Percentiles rank a stretch among this genome's conserved stretches.
phyloP scores from a whole-genome alignment of 1,139 yeast genomes.

The Pichia sp. region DNA sequence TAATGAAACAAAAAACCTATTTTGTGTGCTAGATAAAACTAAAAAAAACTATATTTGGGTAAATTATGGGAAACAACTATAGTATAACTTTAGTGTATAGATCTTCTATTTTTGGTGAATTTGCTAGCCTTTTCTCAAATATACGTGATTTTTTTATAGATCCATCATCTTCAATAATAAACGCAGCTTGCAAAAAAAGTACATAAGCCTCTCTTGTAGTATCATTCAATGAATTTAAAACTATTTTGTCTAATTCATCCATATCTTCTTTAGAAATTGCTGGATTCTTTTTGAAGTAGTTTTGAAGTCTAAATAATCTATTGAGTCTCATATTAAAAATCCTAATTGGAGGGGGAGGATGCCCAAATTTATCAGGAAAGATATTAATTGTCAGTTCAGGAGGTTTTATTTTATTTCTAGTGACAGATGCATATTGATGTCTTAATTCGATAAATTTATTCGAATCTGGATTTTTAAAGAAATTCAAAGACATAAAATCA shows the following conservation, averaged over 20 bases:
- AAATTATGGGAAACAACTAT: not conserved
- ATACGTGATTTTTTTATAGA: slow-evolving; percentile 4
- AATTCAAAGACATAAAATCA: not conserved
- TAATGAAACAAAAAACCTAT: not conserved
- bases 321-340: slow-evolving; percentile 15
- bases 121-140: slow-evolving; percentile 2
- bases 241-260: slow-evolving; percentile 15
- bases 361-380: slow-evolving; percentile 19
- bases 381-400: slow-evolving; percentile 13
- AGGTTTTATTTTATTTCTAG: slow-evolving; percentile 13
- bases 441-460: slow-evolving; percentile 2
- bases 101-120: slow-evolving; percentile 2
- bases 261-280: slow-evolving; percentile 17
- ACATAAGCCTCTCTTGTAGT: slow-evolving; percentile 8
- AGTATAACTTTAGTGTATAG: slow-evolving; percentile 9
- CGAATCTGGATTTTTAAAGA: not conserved
- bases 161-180: slow-evolving; percentile 11
- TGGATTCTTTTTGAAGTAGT: slow-evolving; percentile 9
- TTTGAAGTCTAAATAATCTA: slow-evolving; percentile 12
- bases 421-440: slow-evolving; percentile 10
- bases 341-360: slow-evolving; percentile 17
- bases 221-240: slow-evolving; percentile 2
- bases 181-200: slow-evolving; percentile 1
- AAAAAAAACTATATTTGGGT: slow-evolving; percentile 33
- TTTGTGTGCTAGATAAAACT: slow-evolving; percentile 38